Evolutionary conservation across 2,329 filamentous ascomycete species (phyloP).

Genomic region (Fusarium pininemorale): DNA sequence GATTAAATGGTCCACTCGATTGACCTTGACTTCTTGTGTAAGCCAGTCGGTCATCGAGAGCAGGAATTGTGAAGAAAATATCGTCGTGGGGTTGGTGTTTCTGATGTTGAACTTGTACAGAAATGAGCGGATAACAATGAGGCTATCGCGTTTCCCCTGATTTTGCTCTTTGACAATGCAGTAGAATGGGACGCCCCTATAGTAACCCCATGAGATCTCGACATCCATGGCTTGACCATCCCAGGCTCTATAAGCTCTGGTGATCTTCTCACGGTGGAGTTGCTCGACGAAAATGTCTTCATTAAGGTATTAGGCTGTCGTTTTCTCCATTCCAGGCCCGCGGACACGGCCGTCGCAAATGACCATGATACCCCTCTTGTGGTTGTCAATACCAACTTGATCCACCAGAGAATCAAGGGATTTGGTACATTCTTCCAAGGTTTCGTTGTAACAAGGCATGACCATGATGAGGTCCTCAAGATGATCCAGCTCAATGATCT

Average conservation of each 20-base stretch:
- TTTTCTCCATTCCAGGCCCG: slow-evolving; percentile 37
- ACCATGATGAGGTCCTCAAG: slow-evolving; percentile 50
- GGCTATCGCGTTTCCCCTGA: slow-evolving; percentile 54
- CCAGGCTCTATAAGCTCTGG: slow-evolving; percentile 50
- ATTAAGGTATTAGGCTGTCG: slow-evolving; percentile 47
- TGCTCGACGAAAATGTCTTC: slow-evolving; percentile 51
- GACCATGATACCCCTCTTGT: slow-evolving; percentile 36
- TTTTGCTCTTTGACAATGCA: slow-evolving; percentile 56
- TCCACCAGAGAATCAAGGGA: slow-evolving; percentile 45
- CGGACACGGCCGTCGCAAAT: slow-evolving; percentile 39
- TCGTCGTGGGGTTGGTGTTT: slow-evolving; percentile 45
- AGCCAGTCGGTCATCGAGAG: slow-evolving; percentile 47
- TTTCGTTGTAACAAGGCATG: slow-evolving; percentile 56
- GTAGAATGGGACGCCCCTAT: slow-evolving; percentile 52
- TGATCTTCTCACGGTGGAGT: slow-evolving; percentile 41
- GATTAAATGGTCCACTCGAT: slow-evolving; percentile 48
- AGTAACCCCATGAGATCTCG: slow-evolving; percentile 49
- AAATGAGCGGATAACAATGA: slow-evolving; percentile 54
- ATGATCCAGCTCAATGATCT: slow-evolving; percentile 27
- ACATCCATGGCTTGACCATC: slow-evolving; percentile 51
- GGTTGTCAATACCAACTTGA: slow-evolving; percentile 31
- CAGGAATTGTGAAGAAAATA: slow-evolving; percentile 51
- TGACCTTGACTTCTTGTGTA: slow-evolving; percentile 41
- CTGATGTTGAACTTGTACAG: slow-evolving; percentile 54
- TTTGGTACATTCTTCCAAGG: slow-evolving; percentile 47